Conservation (phyloP, 768 basidiomycete species). For the Steccherinum ochraceum region DNA sequence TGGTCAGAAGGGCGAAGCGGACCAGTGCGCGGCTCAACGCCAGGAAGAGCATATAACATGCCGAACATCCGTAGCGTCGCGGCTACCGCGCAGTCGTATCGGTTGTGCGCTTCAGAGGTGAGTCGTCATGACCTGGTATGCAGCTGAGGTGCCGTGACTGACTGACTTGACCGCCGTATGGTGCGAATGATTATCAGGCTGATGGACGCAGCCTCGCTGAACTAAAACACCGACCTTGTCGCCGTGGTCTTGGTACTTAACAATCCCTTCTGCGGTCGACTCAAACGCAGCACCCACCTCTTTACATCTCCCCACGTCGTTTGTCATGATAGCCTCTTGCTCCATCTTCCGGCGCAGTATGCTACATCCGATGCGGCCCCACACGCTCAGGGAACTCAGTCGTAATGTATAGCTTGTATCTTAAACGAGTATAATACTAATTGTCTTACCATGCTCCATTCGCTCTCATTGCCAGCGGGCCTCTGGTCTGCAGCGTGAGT, state of each 20-base stretch:
- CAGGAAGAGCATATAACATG: constrained; percentile 10
- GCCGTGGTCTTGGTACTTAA: neutral
- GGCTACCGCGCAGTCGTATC: too few relatives aligned
- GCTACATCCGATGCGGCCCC: too few relatives aligned
- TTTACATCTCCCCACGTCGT: neutral
- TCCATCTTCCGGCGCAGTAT: neutral
- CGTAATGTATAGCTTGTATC: too few relatives aligned
- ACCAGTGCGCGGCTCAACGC: constrained; percentile 22
- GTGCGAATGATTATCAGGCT: neutral
- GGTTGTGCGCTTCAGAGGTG: neutral
- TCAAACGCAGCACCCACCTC: too few relatives aligned
- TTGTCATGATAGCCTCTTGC: neutral
- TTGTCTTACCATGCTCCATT: too few relatives aligned
- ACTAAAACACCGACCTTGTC: neutral
- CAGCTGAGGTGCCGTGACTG: neutral
- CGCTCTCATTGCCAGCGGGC: too few relatives aligned
- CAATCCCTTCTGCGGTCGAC: too few relatives aligned
- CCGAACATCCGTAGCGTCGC: too few relatives aligned
- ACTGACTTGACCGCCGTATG: too few relatives aligned
- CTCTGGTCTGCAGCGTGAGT: too few relatives aligned
- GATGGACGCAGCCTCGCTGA: neutral
- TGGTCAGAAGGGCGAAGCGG: constrained; percentile 31
- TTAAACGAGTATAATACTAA: too few relatives aligned
- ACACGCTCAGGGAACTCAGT: too few relatives aligned
- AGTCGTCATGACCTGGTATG: neutral